Conservation (phyloP, 1,139 yeast species). For the Yamadazyma trypodendri region DNA sequence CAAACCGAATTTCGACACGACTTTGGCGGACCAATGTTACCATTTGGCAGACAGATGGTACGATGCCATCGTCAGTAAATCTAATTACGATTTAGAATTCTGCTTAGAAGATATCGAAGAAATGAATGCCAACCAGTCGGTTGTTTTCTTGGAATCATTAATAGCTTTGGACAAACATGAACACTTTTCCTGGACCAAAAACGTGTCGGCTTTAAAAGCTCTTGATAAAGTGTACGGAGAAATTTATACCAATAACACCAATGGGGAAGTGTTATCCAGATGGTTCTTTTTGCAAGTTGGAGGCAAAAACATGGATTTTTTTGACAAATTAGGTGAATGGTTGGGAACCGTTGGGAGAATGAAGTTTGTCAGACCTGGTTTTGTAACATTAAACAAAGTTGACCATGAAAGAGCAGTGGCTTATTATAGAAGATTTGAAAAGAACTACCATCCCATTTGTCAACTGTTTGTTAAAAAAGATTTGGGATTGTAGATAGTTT, state of each 20-base stretch:
- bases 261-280: slow-evolving; percentile 81
- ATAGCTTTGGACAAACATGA: slow-evolving; percentile 31
- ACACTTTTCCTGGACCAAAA: slow-evolving; percentile 37
- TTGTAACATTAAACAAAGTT: slow-evolving; percentile 59
- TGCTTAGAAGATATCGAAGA: slow-evolving; percentile 43
- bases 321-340: slow-evolving; percentile 66
- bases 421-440: slow-evolving; percentile 60
- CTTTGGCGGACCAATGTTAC: slow-evolving; percentile 72
- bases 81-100: slow-evolving; percentile 17
- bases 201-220: slow-evolving; percentile 34
- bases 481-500: slow-evolving; percentile 30
- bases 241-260: slow-evolving; percentile 49
- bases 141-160: slow-evolving; percentile 73
- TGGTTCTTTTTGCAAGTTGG: slow-evolving; percentile 66
- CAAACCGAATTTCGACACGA: slow-evolving; percentile 75
- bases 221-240: slow-evolving; percentile 46
- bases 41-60: slow-evolving; percentile 67
- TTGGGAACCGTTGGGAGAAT: slow-evolving; percentile 90
- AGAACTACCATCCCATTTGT: slow-evolving; percentile 82
- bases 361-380: slow-evolving; percentile 93
- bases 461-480: slow-evolving; percentile 77
- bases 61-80: slow-evolving; percentile 22
- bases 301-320: slow-evolving; percentile 44
- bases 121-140: slow-evolving; percentile 74
- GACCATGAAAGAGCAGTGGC: slow-evolving; percentile 63